These are phyloP conservation scores for Straminergon stramineum DNA, from an alignment of 225 moss, liverwort and hornwort genomes.

Conservation along the genomic window DNA sequence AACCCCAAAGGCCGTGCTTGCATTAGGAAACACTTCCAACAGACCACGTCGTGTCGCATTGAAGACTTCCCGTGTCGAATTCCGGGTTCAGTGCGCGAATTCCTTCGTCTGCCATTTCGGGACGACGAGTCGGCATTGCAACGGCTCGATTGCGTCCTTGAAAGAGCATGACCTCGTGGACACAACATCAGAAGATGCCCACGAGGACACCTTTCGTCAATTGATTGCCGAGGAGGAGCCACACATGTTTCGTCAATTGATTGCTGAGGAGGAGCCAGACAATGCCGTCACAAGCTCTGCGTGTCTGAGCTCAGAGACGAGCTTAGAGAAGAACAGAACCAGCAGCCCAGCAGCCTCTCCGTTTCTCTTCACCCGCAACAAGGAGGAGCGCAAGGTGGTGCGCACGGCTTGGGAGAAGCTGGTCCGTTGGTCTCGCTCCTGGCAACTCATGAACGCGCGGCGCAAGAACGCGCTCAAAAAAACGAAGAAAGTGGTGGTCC, in stretches of 20 bases:
- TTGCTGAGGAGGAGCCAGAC: background rate
- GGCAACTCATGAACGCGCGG: constrained; percentile 68
- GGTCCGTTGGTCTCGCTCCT: constrained; percentile 87
- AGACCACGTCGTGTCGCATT: background rate
- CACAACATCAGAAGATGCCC: background rate
- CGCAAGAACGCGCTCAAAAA: constrained; percentile 61
- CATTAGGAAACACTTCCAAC: background rate
- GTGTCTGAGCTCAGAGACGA: background rate
- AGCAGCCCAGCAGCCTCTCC: background rate
- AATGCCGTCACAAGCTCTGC: background rate
- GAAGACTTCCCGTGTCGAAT: background rate
- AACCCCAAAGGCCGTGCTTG: background rate
- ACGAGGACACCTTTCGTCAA: background rate
- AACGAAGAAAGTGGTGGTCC: constrained; percentile 78
- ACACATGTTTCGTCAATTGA: background rate
- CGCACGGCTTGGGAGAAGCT: constrained; percentile 97
- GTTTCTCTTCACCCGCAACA: constrained; percentile 15
- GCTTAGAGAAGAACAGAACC: background rate
- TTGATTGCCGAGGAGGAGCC: background rate
- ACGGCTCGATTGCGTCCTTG: background rate
- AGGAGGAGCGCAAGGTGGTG: constrained; percentile 79
- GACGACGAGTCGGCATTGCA: background rate
- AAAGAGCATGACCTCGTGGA: constrained; percentile 9
- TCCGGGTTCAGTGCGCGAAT: background rate
- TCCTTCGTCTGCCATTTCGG: background rate